Percentiles rank a stretch among this genome's conserved stretches.
phyloP scores from a whole-genome alignment of 2,329 filamentous ascomycete species.

The Raffaelea arxii region DNA sequence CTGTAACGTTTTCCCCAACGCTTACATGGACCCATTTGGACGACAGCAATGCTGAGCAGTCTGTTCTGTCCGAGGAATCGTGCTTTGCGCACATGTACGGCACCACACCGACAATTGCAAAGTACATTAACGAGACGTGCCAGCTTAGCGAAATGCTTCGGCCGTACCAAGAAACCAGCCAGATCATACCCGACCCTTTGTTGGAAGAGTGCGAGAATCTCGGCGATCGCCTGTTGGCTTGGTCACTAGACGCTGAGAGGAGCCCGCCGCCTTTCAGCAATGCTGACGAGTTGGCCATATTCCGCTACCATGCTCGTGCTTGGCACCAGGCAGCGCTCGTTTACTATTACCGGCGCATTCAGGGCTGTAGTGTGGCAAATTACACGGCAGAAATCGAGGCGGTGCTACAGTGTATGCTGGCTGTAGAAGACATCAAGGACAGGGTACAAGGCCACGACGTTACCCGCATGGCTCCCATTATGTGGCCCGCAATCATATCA shows the following conservation, averaged over 20 bases:
- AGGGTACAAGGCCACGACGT: background rate
- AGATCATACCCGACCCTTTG: background rate
- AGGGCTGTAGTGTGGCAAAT: background rate
- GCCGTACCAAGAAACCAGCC: background rate
- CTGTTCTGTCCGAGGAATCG: too few relatives aligned
- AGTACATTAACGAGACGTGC: slow-evolving; percentile 7
- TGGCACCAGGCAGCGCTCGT: slow-evolving; percentile 3
- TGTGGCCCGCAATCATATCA: slow-evolving; percentile 8
- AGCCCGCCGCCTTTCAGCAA: background rate
- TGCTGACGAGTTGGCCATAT: background rate
- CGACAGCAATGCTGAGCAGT: background rate
- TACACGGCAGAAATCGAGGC: background rate
- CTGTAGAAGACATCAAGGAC: slow-evolving; percentile 6
- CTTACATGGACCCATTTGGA: background rate
- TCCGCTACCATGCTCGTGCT: background rate
- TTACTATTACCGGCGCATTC: slow-evolving; percentile 5
- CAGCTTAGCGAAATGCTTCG: slow-evolving; percentile 3
- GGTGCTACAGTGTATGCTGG: background rate
- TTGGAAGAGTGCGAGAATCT: slow-evolving; percentile 1
- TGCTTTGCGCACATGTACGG: slow-evolving; percentile 9
- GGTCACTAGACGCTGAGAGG: slow-evolving; percentile 2
- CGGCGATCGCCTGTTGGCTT: slow-evolving; percentile 1
- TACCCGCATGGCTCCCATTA: slow-evolving; percentile 3
- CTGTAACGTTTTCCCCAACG: background rate
- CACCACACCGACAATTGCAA: slow-evolving; percentile 3